phyloP scores from a whole-genome alignment of 495 filamentous ascomycete genomes.

The Xylaria palmicola region DNA sequence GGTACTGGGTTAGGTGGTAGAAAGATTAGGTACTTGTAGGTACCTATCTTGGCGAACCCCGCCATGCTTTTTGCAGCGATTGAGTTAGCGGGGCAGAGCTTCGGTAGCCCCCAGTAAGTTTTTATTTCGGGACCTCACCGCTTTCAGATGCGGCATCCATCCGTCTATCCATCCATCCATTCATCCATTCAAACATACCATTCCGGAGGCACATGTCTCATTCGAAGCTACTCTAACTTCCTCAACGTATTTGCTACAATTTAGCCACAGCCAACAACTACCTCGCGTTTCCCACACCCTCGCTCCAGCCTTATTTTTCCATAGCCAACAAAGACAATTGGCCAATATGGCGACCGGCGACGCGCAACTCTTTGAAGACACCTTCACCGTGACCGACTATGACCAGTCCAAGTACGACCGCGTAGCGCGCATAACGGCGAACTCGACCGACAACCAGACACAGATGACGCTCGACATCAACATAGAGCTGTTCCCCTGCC shows the following conservation, averaged over 20 bases:
- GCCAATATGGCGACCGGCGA: constrained; percentile 60
- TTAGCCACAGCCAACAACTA: background rate
- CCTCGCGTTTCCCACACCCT: background rate
- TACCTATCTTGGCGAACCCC: too few species aligned
- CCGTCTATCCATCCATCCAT: background rate
- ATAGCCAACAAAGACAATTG: constrained; percentile 31
- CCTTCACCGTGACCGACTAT: constrained; percentile 76
- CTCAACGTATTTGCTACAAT: too few species aligned
- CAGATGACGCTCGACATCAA: constrained; percentile 90
- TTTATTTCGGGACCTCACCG: constrained; percentile 20
- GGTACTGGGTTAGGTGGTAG: too few species aligned
- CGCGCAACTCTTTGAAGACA: constrained; percentile 87
- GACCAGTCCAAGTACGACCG: constrained; percentile 91
- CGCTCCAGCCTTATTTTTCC: background rate
- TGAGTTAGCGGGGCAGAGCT: constrained; percentile 21
- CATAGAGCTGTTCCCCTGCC: constrained; percentile 81
- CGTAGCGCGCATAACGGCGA: constrained; percentile 75
- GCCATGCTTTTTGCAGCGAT: constrained; percentile 7
- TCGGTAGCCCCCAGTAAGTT: constrained; percentile 18
- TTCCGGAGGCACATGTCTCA: background rate
- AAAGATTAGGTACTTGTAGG: too few species aligned
- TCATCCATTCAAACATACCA: background rate
- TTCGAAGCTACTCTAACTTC: background rate
- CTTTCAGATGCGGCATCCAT: constrained; percentile 16
- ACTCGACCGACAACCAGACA: constrained; percentile 65